These are phyloP conservation scores for Boletus subparvulus DNA, from an alignment of 768 basidiomycete species.

Conservation along the genomic window DNA sequence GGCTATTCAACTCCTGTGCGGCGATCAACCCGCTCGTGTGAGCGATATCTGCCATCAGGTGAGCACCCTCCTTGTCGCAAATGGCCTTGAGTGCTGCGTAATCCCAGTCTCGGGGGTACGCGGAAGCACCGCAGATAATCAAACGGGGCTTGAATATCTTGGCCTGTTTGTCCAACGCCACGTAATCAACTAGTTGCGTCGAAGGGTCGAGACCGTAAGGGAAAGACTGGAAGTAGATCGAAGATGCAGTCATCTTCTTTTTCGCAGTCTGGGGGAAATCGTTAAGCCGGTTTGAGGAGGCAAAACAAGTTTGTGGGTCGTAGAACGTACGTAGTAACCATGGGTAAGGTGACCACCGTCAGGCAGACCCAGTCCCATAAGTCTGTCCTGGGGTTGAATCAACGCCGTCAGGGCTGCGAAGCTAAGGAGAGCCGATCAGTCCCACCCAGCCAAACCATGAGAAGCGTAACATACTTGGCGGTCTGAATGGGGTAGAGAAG, in stretches of 20 bases:
- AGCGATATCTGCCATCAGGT: constrained; percentile 95
- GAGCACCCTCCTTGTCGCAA: constrained; percentile 86
- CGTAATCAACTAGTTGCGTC: constrained; percentile 90
- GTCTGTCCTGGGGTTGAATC: constrained; percentile 93
- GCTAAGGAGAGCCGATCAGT: constrained; percentile 42
- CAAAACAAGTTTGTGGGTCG: not conserved
- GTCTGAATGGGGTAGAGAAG: constrained; percentile 48
- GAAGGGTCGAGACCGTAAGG: constrained; percentile 85
- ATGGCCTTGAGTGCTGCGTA: constrained; percentile 79
- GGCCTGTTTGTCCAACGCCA: constrained; percentile 75
- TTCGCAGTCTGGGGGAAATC: constrained; percentile 72
- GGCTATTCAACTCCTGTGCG: constrained; percentile 83
- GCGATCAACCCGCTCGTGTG: constrained; percentile 96
- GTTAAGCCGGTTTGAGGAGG: not conserved
- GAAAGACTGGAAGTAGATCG: constrained; percentile 99
- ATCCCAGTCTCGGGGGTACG: constrained; percentile 99
- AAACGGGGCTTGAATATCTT: constrained; percentile 94
- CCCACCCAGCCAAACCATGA: not conserved
- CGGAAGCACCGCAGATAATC: constrained; percentile 96
- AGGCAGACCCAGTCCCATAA: constrained; percentile 98
- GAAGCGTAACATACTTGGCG: constrained; percentile 65
- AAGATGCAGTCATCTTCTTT: constrained; percentile 99
- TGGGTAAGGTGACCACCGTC: constrained; percentile 98
- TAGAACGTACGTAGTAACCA: constrained; percentile 81
- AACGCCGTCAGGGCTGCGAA: constrained; percentile 96